Base-by-base conservation (phyloP, 441 rosid species). In the Eruca vesicaria region DNA sequence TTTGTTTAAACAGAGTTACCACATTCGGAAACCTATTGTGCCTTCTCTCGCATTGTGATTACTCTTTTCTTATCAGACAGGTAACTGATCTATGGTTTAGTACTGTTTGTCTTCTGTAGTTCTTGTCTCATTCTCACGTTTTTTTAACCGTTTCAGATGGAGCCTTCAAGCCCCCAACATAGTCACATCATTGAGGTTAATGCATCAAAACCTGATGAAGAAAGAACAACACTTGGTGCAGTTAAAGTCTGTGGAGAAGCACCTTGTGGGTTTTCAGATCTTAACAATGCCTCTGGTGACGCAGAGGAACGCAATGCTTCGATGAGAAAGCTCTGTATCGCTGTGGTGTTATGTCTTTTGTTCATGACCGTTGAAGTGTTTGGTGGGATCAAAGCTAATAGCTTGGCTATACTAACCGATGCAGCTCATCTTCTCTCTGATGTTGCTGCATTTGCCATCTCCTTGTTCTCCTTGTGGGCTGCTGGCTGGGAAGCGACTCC, bases 401-500 rank as follows among this genome's bases (percentile, higher is more conserved):
- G 92, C 79, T 80, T 90, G 75, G 81, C 95, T 23, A 86, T 90
- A 15, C 63, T 90, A 69, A 88, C 95, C 2, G 95, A 90, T 67
- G 95, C 95, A 0, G 92, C 95, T 0, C 95, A 88, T 80, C 76
- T 90, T 80, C 86, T 90, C 21, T 88, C 95, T 16, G 95, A 90
- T 73, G 95, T 90, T 67, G 95, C 95, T 9, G 80, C 95, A 38
- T 90, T 88, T 78, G 90, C 90, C 0, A 88, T 90, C 71, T 90
- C 92, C 0, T 71, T 90, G 68, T 90, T 90, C 82, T 84, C 92
- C 2, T 41, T 90, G 57, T 90, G 95, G 95, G 90, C 90, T 66
- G 83, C 89, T 65, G 84, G 95, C 45, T 90, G 95, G 95, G 95
- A 90, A 76, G 90, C 92, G 0, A 88, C 84, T 2, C 92, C 95